These are phyloP conservation scores for Balansia obtecta DNA, from an alignment of 2,329 filamentous ascomycete genomes.

Conservation along the genomic window DNA sequence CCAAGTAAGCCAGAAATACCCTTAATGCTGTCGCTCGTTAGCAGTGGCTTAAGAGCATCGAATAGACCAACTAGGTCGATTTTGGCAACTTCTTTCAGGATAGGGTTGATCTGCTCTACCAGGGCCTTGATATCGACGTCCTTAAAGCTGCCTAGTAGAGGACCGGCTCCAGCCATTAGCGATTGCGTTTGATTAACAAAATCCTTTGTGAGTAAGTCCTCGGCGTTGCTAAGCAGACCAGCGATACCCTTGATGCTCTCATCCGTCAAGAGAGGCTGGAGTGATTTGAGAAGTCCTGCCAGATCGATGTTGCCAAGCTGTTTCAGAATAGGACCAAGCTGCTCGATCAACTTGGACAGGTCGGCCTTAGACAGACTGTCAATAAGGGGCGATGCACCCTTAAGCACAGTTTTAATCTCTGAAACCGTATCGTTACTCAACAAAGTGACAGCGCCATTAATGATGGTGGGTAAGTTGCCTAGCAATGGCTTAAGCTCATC, in stretches of 20 bases:
- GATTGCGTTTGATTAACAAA: slow-evolving; percentile 18
- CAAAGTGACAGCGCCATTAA: slow-evolving; percentile 1
- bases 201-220: slow-evolving; percentile 14
- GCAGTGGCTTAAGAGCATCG: slow-evolving; percentile 7
- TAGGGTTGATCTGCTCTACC: slow-evolving; percentile 17
- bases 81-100: slow-evolving; percentile 1
- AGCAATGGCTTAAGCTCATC: slow-evolving; percentile 8
- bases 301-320: slow-evolving; percentile 18
- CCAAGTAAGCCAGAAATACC: slow-evolving; percentile 8
- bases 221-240: slow-evolving; percentile 18
- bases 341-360: slow-evolving; percentile 3
- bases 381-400: slow-evolving; percentile 4
- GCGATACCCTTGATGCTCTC: slow-evolving; percentile 19
- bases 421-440: slow-evolving; percentile 3
- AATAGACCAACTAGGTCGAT: slow-evolving; percentile 4
- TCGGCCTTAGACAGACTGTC: slow-evolving; percentile 7
- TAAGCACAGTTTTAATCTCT: slow-evolving; percentile 3
- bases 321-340: slow-evolving; percentile 4
- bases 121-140: slow-evolving; percentile 13
- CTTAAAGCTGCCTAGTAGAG: slow-evolving; percentile 7
- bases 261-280: slow-evolving; percentile 16
- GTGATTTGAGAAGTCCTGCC: slow-evolving; percentile 14
- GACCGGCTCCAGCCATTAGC: slow-evolving; percentile 5
- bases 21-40: slow-evolving; percentile 12
- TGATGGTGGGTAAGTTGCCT: background rate